Conservation (phyloP, 352 stramenopile species). For the Phytophthora pistaciae region DNA sequence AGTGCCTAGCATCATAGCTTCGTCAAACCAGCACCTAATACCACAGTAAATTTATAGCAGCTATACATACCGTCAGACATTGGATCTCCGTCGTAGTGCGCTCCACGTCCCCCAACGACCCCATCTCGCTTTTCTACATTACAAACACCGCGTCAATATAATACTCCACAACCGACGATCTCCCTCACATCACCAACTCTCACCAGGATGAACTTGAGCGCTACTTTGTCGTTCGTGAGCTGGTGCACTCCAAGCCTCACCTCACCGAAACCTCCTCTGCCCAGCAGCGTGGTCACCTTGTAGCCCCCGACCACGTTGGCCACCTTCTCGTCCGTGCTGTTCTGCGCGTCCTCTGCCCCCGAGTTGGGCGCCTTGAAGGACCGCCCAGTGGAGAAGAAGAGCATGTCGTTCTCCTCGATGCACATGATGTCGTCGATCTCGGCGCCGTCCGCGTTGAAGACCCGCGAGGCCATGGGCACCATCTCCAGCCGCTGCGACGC, state of each 20-base stretch:
- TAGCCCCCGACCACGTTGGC: conserved; percentile 84
- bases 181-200: conserved; percentile 1
- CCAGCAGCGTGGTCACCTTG: conserved; percentile 82
- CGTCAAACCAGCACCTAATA: neutral
- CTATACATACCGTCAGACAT: conserved; percentile 60
- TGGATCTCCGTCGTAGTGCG: conserved; percentile 90
- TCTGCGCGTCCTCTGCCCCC: conserved; percentile 51
- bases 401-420: conserved; percentile 92
- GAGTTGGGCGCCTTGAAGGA: conserved; percentile 82
- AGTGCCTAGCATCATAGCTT: conserved; percentile 51
- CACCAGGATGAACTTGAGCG: conserved; percentile 89
- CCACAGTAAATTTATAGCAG: neutral
- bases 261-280: conserved; percentile 85
- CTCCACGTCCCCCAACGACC: conserved; percentile 87
- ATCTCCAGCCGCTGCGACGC: conserved; percentile 85
- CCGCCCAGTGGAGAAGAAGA: conserved; percentile 87
- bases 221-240: conserved; percentile 87
- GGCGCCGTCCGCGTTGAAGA: conserved; percentile 88
- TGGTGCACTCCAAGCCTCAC: conserved; percentile 81
- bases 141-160: neutral
- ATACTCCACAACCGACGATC: neutral
- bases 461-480: conserved; percentile 79
- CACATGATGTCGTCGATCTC: conserved; percentile 93
- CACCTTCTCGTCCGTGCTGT: conserved; percentile 55
- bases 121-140: conserved; percentile 88